Percentiles rank a stretch among this genome's conserved stretches.
Conservation (phyloP, 2,329 filamentous ascomycete genomes). For the Cladophialophora psammophila region DNA sequence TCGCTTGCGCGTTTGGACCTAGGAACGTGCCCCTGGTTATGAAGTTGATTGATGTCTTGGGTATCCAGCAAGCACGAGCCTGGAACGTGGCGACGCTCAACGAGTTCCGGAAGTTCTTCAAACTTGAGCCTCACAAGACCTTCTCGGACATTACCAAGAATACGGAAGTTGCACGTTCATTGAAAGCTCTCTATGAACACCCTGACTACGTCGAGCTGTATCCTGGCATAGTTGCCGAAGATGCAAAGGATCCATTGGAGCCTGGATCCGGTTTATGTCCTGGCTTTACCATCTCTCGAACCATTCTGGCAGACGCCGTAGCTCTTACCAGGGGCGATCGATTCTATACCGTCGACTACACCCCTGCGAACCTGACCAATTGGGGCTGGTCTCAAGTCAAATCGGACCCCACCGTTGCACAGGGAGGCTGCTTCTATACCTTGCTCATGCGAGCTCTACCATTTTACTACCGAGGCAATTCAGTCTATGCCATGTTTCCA, state of each 20-base stretch:
- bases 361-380: conserved; percentile 53
- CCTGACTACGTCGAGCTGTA: conserved; percentile 74
- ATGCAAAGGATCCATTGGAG: conserved; percentile 48
- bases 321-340: conserved; percentile 55
- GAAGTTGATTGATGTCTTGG: conserved; percentile 77
- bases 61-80: conserved; percentile 76
- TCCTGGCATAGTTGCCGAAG: conserved; percentile 65
- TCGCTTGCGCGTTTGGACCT: conserved; percentile 69
- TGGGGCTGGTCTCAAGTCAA: conserved; percentile 55
- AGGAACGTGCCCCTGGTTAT: conserved; percentile 76
- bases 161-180: conserved; percentile 61
- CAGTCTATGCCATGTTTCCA: conserved; percentile 60
- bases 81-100: conserved; percentile 62
- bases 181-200: conserved; percentile 67
- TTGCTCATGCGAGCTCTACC: conserved; percentile 60
- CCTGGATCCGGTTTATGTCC: conserved; percentile 50
- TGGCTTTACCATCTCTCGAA: conserved; percentile 51
- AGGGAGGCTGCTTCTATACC: conserved; percentile 61
- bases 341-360: conserved; percentile 57
- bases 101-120: conserved; percentile 70
- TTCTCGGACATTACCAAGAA: conserved; percentile 68
- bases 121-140: conserved; percentile 62
- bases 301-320: conserved; percentile 57
- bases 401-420: conserved; percentile 51
- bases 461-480: conserved; percentile 57